phyloP scores from a whole-genome alignment of 2,329 filamentous ascomycete species.

The Neonectria neomacrospora region DNA sequence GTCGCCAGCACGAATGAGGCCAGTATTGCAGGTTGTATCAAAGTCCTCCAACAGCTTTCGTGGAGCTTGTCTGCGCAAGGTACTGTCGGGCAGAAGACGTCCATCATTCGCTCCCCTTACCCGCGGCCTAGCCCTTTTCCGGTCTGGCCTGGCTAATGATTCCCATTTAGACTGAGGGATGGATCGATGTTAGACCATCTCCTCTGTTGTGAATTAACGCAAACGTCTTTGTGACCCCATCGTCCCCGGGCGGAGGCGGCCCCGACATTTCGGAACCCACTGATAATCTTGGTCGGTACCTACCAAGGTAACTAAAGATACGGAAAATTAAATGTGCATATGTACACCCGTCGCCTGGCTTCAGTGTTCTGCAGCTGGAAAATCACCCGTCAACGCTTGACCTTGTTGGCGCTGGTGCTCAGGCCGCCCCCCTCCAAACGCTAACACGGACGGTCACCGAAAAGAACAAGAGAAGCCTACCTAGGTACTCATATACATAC shows the following conservation, averaged over 20 bases:
- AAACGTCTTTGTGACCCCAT: not conserved
- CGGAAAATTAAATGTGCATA: not conserved
- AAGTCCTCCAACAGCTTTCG: slow-evolving; percentile 1
- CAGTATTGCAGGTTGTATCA: not conserved
- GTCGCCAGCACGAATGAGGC: not conserved
- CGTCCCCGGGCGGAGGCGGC: not conserved
- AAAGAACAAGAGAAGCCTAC: too few relatives aligned
- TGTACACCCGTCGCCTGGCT: not conserved
- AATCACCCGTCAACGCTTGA: slow-evolving; percentile 13
- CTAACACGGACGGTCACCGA: slow-evolving; percentile 13
- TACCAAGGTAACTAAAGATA: too few relatives aligned
- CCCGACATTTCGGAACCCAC: not conserved
- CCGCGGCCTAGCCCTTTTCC: slow-evolving; percentile 20
- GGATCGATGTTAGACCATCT: slow-evolving; percentile 10
- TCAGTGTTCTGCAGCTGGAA: not conserved
- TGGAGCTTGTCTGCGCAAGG: not conserved
- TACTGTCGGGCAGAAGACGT: too few relatives aligned
- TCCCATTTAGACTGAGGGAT: slow-evolving; percentile 6
- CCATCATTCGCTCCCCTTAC: slow-evolving; percentile 20
- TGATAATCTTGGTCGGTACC: slow-evolving; percentile 7
- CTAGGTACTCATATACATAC: not conserved
- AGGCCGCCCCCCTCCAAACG: not conserved
- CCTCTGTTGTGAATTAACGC: not conserved
- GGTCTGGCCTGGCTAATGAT: slow-evolving; percentile 1
- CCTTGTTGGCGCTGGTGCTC: slow-evolving; percentile 3